Conservation (phyloP, 768 basidiomycete species). For the Mycena chlorophos region DNA sequence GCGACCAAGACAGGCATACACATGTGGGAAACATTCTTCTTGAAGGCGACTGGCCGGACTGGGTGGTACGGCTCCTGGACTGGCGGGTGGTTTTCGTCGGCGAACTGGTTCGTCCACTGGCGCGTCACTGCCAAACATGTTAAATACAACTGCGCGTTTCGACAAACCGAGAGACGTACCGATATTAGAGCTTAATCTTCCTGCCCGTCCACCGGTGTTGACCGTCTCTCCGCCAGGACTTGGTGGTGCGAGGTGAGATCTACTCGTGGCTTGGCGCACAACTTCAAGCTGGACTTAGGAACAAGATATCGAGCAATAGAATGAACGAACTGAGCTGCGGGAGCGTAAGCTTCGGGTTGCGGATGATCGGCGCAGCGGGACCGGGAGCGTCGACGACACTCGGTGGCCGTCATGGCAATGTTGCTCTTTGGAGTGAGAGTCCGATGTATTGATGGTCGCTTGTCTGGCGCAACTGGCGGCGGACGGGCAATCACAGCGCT, state of each 20-base stretch:
- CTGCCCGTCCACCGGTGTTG: not conserved
- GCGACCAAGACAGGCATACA: not conserved
- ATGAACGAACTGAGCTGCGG: conserved; percentile 11
- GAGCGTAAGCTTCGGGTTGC: conserved; percentile 12
- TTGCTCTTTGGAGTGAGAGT: conserved; percentile 1
- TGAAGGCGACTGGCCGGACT: conserved; percentile 12
- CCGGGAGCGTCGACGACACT: conserved; percentile 2
- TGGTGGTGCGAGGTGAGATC: conserved; percentile 1
- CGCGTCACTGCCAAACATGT: conserved; percentile 6
- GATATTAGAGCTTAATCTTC: not conserved
- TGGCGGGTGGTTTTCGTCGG: conserved; percentile 8
- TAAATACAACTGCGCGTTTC: not conserved
- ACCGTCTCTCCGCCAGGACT: conserved; percentile 17
- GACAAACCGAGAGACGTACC: not conserved
- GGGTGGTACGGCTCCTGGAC: conserved; percentile 8
- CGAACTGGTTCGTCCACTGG: conserved; percentile 13
- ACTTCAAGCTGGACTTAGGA: not conserved
- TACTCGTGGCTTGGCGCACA: conserved; percentile 14
- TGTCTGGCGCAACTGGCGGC: conserved; percentile 1
- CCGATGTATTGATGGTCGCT: conserved; percentile 8
- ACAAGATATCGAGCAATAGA: not conserved
- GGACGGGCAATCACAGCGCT: not conserved
- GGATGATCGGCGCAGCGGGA: conserved; percentile 1
- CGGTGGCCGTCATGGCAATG: not conserved
- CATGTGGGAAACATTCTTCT: conserved; percentile 3